These are phyloP conservation scores for Gossypium davidsonii DNA, from an alignment of 441 rosid species.

Conservation along the genomic window DNA sequence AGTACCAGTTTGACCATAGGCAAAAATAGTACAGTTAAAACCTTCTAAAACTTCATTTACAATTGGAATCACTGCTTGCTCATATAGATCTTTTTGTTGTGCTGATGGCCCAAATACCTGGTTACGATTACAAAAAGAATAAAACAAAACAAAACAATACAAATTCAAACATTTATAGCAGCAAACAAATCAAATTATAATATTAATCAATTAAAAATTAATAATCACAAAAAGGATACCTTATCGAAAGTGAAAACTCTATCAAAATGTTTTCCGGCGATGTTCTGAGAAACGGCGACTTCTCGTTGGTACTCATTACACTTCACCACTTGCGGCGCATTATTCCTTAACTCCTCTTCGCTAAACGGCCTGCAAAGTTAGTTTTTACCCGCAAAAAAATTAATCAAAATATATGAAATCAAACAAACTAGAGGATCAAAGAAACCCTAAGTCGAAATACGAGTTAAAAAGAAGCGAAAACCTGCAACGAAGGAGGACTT, in stretches of 20 bases:
- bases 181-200: background rate
- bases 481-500: slow-evolving; percentile 99
- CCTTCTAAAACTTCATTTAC: slow-evolving; percentile 96
- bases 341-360: slow-evolving; percentile 75
- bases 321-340: slow-evolving; percentile 89
- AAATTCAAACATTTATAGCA: background rate
- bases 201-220: background rate
- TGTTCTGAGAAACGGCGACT: slow-evolving; percentile 83
- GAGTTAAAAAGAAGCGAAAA: slow-evolving; percentile 13
- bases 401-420: background rate
- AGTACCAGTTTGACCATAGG: slow-evolving; percentile 97
- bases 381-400: background rate
- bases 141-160: background rate
- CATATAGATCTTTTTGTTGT: slow-evolving; percentile 80
- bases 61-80: slow-evolving; percentile 86
- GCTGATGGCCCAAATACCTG: slow-evolving; percentile 97
- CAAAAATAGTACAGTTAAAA: slow-evolving; percentile 93
- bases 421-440: background rate
- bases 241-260: slow-evolving; percentile 92
- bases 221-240: slow-evolving; percentile 24
- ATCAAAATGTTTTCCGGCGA: slow-evolving; percentile 89
- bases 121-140: background rate
- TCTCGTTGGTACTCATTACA: slow-evolving; percentile 84
- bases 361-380: slow-evolving; percentile 67
- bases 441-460: background rate